Evolutionary conservation across 78 protist species (phyloP).

Genomic region (Bodo saltans): DNA sequence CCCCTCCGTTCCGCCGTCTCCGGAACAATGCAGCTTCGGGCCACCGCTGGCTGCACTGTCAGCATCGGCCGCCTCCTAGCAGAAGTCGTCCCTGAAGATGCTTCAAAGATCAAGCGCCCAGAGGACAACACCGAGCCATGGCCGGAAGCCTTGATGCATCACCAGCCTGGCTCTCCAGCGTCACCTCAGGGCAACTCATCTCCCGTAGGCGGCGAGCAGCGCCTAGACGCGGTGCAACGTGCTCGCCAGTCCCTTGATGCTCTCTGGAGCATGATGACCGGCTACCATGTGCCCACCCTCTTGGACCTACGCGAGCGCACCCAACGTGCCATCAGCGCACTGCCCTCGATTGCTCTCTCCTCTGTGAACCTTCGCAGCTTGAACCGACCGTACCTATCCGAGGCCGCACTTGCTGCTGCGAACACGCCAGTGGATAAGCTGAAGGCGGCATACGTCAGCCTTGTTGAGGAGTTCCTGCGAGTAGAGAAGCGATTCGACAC

Average conservation of each 20-base stretch:
- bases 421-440: background rate
- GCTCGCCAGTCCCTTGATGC: background rate
- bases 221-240: background rate
- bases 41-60: constrained; percentile 71
- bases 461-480: constrained; percentile 18
- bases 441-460: background rate
- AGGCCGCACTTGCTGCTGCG: no score
- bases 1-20: constrained; percentile 59
- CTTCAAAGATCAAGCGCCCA: background rate
- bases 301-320: background rate
- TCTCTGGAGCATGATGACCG: background rate
- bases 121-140: background rate
- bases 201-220: no score
- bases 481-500: constrained; percentile 29
- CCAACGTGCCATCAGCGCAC: background rate
- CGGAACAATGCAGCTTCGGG: constrained; percentile 55
- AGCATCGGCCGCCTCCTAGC: constrained; percentile 84
- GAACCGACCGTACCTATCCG: no score
- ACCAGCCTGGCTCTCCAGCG: background rate
- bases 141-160: background rate
- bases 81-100: constrained; percentile 65
- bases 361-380: no score
- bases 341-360: no score
- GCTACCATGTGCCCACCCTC: background rate
- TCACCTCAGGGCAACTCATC: no score